phyloP scores from a whole-genome alignment of 371 early-diverging fungal species.

The Mucor indicus region DNA sequence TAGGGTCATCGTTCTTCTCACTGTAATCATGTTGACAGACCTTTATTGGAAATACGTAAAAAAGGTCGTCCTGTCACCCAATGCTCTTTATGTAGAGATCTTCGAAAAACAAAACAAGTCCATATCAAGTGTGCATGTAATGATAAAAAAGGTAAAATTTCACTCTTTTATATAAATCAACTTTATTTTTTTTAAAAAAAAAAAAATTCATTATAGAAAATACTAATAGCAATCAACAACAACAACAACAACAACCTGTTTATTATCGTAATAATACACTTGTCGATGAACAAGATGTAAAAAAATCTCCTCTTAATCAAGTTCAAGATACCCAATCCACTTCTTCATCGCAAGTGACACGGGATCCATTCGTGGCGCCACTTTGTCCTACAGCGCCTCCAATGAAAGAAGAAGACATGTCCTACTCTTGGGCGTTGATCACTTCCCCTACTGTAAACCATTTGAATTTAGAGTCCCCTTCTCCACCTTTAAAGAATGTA shows the following conservation, averaged over 20 bases:
- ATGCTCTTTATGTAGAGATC: conserved; percentile 72
- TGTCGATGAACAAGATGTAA: conserved; percentile 13
- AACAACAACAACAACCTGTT: conserved; percentile 8
- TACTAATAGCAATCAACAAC: not conserved
- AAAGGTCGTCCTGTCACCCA: conserved; percentile 82
- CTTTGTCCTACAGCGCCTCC: conserved; percentile 17
- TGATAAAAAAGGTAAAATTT: conserved; percentile 40
- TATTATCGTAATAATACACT: conserved; percentile 13
- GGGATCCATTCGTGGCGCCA: conserved; percentile 17
- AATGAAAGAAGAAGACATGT: conserved; percentile 11
- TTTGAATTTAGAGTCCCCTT: not conserved
- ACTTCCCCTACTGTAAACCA: conserved; percentile 20
- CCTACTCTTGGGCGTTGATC: conserved; percentile 28
- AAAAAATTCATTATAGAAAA: not conserved
- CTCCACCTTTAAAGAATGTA: not conserved
- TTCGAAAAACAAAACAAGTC: conserved; percentile 71
- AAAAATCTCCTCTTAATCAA: conserved; percentile 4
- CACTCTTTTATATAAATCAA: conserved; percentile 16
- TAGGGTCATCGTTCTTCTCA: conserved; percentile 67
- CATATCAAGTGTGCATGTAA: conserved; percentile 75
- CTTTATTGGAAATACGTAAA: conserved; percentile 66
- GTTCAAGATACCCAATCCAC: conserved; percentile 2
- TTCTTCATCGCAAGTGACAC: conserved; percentile 8
- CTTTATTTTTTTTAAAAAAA: no score
- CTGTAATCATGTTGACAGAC: conserved; percentile 63